Evolutionary conservation across 306 rosid genomes (phyloP).

Genomic region (Malus orientalis): DNA sequence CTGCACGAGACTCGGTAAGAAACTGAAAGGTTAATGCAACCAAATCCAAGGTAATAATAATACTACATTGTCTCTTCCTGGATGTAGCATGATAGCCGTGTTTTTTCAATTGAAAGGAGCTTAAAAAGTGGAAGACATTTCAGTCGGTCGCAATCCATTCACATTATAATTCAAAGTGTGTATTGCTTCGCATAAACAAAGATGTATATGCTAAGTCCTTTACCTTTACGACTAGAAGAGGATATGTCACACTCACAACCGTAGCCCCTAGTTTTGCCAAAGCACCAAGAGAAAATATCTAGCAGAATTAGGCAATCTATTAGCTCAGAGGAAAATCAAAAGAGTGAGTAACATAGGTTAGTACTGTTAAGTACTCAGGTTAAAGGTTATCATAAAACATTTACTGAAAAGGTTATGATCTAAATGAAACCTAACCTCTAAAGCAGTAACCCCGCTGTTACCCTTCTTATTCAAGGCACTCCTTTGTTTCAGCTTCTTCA

Average conservation of each 20-base stretch:
- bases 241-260: conserved; percentile 80
- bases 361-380: not conserved
- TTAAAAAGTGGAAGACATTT: not conserved
- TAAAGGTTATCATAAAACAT: not conserved
- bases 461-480: conserved; percentile 36
- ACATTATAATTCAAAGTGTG: not conserved
- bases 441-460: conserved; percentile 51
- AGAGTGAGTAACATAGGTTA: not conserved
- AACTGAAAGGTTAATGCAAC: not conserved
- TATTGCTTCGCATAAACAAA: not conserved
- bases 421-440: conserved; percentile 51
- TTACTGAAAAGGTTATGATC: not conserved
- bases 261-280: conserved; percentile 97
- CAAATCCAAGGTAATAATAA: no score
- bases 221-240: conserved; percentile 94
- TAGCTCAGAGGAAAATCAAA: conserved; percentile 7
- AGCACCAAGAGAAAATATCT: conserved; percentile 92
- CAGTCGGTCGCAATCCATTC: not conserved
- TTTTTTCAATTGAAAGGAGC: not conserved
- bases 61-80: no score
- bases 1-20: not conserved
- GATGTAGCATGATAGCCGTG: no score
- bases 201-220: conserved; percentile 1
- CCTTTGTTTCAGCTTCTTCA: conserved; percentile 56
- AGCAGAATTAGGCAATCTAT: conserved; percentile 25